phyloP scores from a whole-genome alignment of 768 basidiomycete species.

The Clavaria fumosa region DNA sequence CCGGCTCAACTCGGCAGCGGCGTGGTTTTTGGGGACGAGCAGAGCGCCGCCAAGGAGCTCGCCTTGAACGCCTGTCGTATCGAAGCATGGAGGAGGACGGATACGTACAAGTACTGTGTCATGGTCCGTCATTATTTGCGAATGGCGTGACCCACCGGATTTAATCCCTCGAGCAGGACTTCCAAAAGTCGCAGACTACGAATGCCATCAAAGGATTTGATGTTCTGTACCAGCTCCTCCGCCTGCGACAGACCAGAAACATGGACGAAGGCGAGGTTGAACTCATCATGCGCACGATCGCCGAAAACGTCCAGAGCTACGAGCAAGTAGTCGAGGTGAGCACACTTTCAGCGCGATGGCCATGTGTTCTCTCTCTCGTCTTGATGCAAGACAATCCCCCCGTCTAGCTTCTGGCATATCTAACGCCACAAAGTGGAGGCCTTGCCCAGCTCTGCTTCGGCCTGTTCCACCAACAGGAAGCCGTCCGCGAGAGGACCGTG shows the following conservation, averaged over 20 bases:
- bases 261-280: slow-evolving; percentile 62
- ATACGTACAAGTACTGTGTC: slow-evolving; percentile 59
- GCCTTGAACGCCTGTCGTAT: slow-evolving; percentile 66
- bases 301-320: slow-evolving; percentile 59
- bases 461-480: slow-evolving; percentile 75
- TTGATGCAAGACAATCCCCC: background rate
- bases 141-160: slow-evolving; percentile 4
- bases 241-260: slow-evolving; percentile 58
- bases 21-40: slow-evolving; percentile 63
- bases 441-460: slow-evolving; percentile 78
- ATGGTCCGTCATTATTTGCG: slow-evolving; percentile 27
- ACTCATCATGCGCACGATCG: slow-evolving; percentile 58
- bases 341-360: slow-evolving; percentile 6
- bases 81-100: slow-evolving; percentile 84
- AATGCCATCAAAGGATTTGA: slow-evolving; percentile 70
- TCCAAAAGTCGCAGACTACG: slow-evolving; percentile 34
- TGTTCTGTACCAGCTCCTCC: slow-evolving; percentile 69
- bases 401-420: slow-evolving; percentile 73
- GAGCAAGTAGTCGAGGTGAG: slow-evolving; percentile 82
- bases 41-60: slow-evolving; percentile 49
- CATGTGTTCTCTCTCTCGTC: slow-evolving; percentile 2
- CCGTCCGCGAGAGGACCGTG: slow-evolving; percentile 63
- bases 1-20: slow-evolving; percentile 60
- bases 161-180: slow-evolving; percentile 37
- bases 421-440: slow-evolving; percentile 68